A percentile compares a stretch with the other conserved stretches of the same genome.
phyloP scores from a whole-genome alignment of 805 yeast species.

The Cyberlindnera mississippiensis region DNA sequence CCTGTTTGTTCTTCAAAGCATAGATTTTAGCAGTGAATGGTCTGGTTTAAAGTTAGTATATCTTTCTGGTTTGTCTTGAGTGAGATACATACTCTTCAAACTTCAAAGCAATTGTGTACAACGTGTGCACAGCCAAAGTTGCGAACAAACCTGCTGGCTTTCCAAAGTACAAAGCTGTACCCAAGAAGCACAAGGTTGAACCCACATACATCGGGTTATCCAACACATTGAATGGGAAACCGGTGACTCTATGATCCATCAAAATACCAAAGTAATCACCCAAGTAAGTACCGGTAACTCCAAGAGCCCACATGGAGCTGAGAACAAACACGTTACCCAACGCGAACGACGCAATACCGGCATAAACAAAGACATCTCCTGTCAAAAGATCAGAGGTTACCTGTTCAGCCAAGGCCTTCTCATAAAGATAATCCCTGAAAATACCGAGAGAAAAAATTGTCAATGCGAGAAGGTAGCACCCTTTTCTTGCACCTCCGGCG shows the following conservation, averaged over 20 bases:
- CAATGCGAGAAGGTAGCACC: slow-evolving; percentile 81
- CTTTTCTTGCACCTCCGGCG: slow-evolving; percentile 62
- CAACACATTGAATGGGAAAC: slow-evolving; percentile 88
- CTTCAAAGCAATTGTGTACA: slow-evolving; percentile 79
- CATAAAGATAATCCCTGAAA: slow-evolving; percentile 70
- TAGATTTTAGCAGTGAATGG: slow-evolving; percentile 94
- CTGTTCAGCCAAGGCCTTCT: slow-evolving; percentile 68
- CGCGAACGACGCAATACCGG: slow-evolving; percentile 54
- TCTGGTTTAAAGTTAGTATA: slow-evolving; percentile 23
- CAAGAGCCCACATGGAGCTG: slow-evolving; percentile 86
- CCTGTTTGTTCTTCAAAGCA: slow-evolving; percentile 57
- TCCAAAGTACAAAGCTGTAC: slow-evolving; percentile 82
- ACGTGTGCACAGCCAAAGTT: slow-evolving; percentile 65
- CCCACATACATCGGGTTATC: slow-evolving; percentile 98
- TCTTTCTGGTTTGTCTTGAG: background rate
- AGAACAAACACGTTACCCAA: slow-evolving; percentile 79
- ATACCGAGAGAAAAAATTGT: slow-evolving; percentile 86
- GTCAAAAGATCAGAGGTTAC: slow-evolving; percentile 56
- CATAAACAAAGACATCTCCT: slow-evolving; percentile 37
- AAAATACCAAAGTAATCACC: slow-evolving; percentile 97
- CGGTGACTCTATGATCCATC: slow-evolving; percentile 84
- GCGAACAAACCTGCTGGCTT: slow-evolving; percentile 86
- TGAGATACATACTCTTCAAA: slow-evolving; percentile 63
- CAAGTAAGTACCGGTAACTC: slow-evolving; percentile 92
- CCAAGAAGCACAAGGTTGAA: slow-evolving; percentile 82